A percentile compares a stretch with the other conserved stretches of the same genome.
Evolutionary conservation across 2,329 filamentous ascomycete genomes (phyloP).

Genomic region (Monilinia fructigena): DNA sequence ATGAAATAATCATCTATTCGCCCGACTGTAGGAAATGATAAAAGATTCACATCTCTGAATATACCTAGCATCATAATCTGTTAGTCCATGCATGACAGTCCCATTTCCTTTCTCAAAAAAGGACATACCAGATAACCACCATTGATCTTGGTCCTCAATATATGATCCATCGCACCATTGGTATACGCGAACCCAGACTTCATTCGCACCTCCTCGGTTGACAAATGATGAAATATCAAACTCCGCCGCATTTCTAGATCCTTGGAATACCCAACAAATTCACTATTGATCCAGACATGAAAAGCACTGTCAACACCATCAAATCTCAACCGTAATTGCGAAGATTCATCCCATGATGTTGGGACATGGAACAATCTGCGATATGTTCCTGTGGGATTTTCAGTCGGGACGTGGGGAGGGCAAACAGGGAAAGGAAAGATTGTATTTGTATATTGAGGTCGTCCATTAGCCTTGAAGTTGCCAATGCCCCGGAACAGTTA

Average conservation of each 20-base stretch:
- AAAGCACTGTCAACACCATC: conserved; percentile 72
- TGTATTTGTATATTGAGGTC: conserved; percentile 65
- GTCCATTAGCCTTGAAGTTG: conserved; percentile 67
- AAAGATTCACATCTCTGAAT: conserved; percentile 63
- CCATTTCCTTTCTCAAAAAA: neutral
- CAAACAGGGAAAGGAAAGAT: conserved; percentile 64
- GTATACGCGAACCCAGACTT: conserved; percentile 63
- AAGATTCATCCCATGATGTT: conserved; percentile 39
- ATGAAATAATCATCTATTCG: conserved; percentile 59
- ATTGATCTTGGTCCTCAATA: conserved; percentile 67
- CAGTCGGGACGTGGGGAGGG: conserved; percentile 57
- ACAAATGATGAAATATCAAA: conserved; percentile 63
- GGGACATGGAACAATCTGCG: conserved; percentile 50
- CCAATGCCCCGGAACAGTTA: conserved; percentile 67
- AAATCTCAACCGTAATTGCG: conserved; percentile 62
- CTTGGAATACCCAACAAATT: conserved; percentile 67
- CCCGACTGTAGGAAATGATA: conserved; percentile 52
- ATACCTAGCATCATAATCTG: conserved; percentile 46
- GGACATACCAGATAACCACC: conserved; percentile 59
- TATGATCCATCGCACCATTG: conserved; percentile 69
- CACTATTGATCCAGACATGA: conserved; percentile 66
- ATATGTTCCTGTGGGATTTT: conserved; percentile 56
- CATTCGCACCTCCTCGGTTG: conserved; percentile 49
- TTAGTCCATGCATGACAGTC: neutral
- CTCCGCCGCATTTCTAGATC: conserved; percentile 65